phyloP scores from a whole-genome alignment of 2,329 filamentous ascomycete species.

The Trichothecium roseum region DNA sequence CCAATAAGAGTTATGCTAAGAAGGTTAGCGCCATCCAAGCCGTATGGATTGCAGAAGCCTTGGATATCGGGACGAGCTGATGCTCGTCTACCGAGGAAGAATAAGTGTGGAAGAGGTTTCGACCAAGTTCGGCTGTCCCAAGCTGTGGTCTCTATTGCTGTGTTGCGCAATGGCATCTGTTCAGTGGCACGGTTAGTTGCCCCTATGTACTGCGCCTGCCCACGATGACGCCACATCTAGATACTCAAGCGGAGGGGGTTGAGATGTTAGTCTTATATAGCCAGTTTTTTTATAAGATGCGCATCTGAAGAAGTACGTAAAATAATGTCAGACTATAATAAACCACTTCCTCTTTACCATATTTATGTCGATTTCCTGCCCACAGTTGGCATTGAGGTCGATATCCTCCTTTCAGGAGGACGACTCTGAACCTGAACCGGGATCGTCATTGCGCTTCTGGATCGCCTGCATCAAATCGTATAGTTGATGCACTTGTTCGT shows the following conservation, averaged over 20 bases:
- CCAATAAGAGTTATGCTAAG: slow-evolving; percentile 55
- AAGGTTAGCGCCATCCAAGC: slow-evolving; percentile 53
- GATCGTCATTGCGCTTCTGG: slow-evolving; percentile 22
- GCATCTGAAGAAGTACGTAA: slow-evolving; percentile 2
- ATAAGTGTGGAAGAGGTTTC: too few species aligned
- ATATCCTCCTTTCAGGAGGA: neutral
- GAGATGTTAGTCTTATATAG: too few species aligned
- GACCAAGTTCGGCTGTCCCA: too few species aligned
- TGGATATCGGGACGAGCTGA: slow-evolving; percentile 16
- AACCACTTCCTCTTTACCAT: neutral
- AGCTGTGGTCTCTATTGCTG: too few species aligned
- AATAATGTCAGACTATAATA: neutral
- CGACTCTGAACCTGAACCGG: slow-evolving; percentile 12
- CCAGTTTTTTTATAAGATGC: slow-evolving; percentile 5
- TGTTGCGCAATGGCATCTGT: too few species aligned
- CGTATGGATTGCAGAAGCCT: slow-evolving; percentile 45
- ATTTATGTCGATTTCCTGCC: neutral
- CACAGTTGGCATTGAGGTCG: too few species aligned
- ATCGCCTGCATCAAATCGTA: slow-evolving; percentile 92
- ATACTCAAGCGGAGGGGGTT: too few species aligned
- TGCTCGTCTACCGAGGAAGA: too few species aligned
- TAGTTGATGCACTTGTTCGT: slow-evolving; percentile 86
- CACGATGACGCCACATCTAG: too few species aligned
- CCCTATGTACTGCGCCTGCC: too few species aligned
- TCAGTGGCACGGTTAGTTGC: too few species aligned